Conservation (phyloP, 768 basidiomycete species). For the Hygrophoropsis aurantiaca region DNA sequence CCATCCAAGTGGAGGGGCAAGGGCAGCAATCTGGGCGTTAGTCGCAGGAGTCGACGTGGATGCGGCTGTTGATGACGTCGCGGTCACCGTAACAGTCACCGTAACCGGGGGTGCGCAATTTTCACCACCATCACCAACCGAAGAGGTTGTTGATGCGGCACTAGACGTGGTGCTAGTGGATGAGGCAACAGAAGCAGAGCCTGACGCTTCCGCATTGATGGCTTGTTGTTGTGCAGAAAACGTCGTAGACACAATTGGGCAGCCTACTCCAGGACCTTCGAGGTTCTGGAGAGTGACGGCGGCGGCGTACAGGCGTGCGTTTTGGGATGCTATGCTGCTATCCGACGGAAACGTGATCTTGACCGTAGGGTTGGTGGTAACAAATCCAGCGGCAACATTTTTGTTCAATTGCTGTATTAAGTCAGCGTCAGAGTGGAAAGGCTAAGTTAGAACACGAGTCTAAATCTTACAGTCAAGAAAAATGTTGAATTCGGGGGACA, state of each 20-base stretch:
- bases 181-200: conserved; percentile 1
- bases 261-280: conserved; percentile 64
- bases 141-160: background rate
- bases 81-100: background rate
- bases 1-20: conserved; percentile 61
- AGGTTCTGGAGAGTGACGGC: conserved; percentile 75
- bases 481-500: conserved; percentile 58
- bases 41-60: conserved; percentile 8
- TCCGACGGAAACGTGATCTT: conserved; percentile 63
- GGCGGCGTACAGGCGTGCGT: conserved; percentile 58
- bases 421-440: conserved; percentile 12
- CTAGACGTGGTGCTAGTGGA: background rate
- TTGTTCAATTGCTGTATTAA: conserved; percentile 37
- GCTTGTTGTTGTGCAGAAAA: conserved; percentile 41
- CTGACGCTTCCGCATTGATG: conserved; percentile 17
- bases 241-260: conserved; percentile 66
- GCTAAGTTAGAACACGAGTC: background rate
- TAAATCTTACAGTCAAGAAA: conserved; percentile 47
- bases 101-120: conserved; percentile 1
- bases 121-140: background rate
- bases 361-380: conserved; percentile 64
- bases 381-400: conserved; percentile 62
- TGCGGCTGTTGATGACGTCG: background rate
- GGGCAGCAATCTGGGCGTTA: conserved; percentile 32
- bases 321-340: conserved; percentile 48